These are phyloP conservation scores for Aspergillus conjunctus DNA, from an alignment of 495 filamentous ascomycete genomes.

Conservation along the genomic window DNA sequence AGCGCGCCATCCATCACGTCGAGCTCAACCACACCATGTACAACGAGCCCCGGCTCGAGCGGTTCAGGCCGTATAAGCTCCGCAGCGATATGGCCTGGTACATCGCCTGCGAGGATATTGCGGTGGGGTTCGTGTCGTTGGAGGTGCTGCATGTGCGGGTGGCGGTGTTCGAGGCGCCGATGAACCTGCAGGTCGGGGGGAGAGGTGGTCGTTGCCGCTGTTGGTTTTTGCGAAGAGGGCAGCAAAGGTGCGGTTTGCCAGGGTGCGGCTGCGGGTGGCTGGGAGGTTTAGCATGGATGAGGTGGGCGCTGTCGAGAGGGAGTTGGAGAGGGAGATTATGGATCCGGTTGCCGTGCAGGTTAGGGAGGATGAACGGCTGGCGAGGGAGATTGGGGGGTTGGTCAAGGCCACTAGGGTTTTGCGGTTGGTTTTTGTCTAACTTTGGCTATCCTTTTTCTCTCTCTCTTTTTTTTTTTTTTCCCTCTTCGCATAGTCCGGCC, in stretches of 20 bases:
- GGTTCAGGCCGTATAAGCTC: slow-evolving; percentile 21
- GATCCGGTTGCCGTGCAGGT: slow-evolving; percentile 17
- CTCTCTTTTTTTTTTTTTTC: neutral
- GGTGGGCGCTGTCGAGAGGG: slow-evolving; percentile 10
- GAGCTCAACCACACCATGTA: slow-evolving; percentile 34
- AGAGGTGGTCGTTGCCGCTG: slow-evolving; percentile 28
- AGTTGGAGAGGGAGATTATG: slow-evolving; percentile 27
- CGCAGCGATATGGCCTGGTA: slow-evolving; percentile 28
- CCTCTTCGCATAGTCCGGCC: neutral
- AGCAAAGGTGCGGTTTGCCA: slow-evolving; percentile 17
- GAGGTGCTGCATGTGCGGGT: slow-evolving; percentile 25
- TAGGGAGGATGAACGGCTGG: slow-evolving; percentile 24
- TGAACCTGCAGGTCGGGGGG: slow-evolving; percentile 23
- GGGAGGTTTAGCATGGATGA: slow-evolving; percentile 11
- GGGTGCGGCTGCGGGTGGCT: slow-evolving; percentile 15
- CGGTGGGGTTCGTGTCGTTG: slow-evolving; percentile 10
- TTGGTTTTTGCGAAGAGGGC: slow-evolving; percentile 14
- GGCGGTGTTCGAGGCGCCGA: slow-evolving; percentile 26
- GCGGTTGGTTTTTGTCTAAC: slow-evolving; percentile 12
- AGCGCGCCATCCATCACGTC: slow-evolving; percentile 25
- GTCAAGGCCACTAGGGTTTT: slow-evolving; percentile 21
- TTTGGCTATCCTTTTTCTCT: neutral
- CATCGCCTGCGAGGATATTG: slow-evolving; percentile 22
- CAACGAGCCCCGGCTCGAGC: slow-evolving; percentile 24
- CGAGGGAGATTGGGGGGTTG: slow-evolving; percentile 14